Percentiles rank a stretch among this genome's conserved stretches.
Conservation (phyloP, 129 eudicot species). For the Flaveria linearis region DNA sequence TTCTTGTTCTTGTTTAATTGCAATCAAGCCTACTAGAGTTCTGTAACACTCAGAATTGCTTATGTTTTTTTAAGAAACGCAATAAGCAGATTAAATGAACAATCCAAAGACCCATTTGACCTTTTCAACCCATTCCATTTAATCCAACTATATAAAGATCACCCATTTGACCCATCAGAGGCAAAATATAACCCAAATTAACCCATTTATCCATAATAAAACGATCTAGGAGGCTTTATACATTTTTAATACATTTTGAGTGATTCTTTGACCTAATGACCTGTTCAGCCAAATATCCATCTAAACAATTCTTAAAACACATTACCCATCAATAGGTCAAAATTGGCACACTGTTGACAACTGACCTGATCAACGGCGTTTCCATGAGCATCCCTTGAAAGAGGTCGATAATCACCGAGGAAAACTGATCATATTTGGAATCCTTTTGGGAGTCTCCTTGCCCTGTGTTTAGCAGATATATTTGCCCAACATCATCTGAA, state of each 20-base stretch:
- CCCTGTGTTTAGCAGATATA: constrained; percentile 86
- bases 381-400: constrained; percentile 75
- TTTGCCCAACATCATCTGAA: constrained; percentile 97
- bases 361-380: constrained; percentile 78
- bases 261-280: neutral
- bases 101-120: neutral
- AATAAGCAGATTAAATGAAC: neutral
- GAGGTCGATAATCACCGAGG: constrained; percentile 98
- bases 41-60: neutral
- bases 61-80: neutral
- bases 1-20: too few species aligned
- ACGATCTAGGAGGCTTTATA: neutral
- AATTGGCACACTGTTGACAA: neutral
- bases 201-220: neutral
- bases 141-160: too few species aligned
- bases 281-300: neutral
- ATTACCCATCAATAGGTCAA: neutral
- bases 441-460: constrained; percentile 96
- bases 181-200: neutral
- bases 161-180: neutral
- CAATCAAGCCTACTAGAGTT: too few species aligned
- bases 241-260: neutral
- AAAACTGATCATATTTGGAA: constrained; percentile 97
- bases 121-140: neutral
- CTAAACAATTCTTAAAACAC: neutral